phyloP scores from a whole-genome alignment of 1,284 basidiomycete genomes.

The Cryptococcus amylolentus region DNA sequence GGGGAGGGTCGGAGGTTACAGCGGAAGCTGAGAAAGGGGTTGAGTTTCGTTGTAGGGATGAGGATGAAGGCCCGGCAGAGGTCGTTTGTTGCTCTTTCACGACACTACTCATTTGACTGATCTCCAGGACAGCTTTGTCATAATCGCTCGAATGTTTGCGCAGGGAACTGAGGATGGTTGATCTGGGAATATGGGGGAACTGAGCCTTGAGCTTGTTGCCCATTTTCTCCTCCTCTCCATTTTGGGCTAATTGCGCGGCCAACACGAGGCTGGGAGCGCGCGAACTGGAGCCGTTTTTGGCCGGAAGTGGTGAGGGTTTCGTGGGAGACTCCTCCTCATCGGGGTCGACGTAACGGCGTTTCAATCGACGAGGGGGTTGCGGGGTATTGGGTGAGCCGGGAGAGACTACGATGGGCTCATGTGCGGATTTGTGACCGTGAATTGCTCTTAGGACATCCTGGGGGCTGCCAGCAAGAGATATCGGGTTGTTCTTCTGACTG shows the following conservation, averaged over 20 bases:
- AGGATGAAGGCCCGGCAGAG: background rate
- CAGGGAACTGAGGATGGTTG: conserved; percentile 14
- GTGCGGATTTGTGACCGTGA: conserved; percentile 3
- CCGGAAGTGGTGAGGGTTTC: background rate
- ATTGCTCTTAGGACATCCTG: conserved; percentile 15
- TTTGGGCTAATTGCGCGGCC: conserved; percentile 8
- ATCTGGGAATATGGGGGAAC: conserved; percentile 18
- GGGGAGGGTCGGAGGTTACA: no score
- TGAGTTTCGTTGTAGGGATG: background rate
- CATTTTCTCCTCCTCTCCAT: conserved; percentile 13
- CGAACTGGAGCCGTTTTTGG: conserved; percentile 10
- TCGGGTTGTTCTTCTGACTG: background rate
- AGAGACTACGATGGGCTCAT: background rate
- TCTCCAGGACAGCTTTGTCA: conserved; percentile 18
- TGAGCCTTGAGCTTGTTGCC: conserved; percentile 16
- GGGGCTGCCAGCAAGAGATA: conserved; percentile 16
- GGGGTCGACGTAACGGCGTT: conserved; percentile 13
- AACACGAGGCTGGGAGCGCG: conserved; percentile 15
- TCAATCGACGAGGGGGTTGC: conserved; percentile 11
- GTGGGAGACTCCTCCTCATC: conserved; percentile 15
- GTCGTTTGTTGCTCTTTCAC: background rate
- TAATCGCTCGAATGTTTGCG: conserved; percentile 14
- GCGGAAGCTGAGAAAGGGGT: no score
- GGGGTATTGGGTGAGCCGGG: conserved; percentile 14
- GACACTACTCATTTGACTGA: conserved; percentile 9